Percentiles rank a stretch among this genome's conserved stretches.
Evolutionary conservation across 1,139 yeast species (phyloP).

Genomic region (Diutina ranongensis): DNA sequence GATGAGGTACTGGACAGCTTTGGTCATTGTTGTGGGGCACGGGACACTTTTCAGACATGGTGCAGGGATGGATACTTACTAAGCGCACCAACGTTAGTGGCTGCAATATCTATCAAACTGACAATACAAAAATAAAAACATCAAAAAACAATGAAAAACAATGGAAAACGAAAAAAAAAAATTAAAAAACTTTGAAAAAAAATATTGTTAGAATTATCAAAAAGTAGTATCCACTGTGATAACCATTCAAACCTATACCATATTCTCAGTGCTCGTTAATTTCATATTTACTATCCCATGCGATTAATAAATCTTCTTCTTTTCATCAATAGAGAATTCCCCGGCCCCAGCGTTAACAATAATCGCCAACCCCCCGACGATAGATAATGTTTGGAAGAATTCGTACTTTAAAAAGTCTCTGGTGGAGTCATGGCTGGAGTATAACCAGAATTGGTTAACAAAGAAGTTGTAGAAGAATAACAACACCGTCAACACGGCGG

Average conservation of each 20-base stretch:
- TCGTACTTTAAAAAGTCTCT: slow-evolving; percentile 90
- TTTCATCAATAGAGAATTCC: slow-evolving; percentile 84
- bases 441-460: slow-evolving; percentile 86
- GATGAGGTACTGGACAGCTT: not conserved
- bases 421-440: slow-evolving; percentile 56
- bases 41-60: not conserved
- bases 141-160: no score
- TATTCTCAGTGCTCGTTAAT: not conserved
- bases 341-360: slow-evolving; percentile 97
- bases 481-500: slow-evolving; percentile 63
- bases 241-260: no score
- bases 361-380: slow-evolving; percentile 85
- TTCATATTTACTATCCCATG: not conserved
- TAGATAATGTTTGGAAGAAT: slow-evolving; percentile 87
- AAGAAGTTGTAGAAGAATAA: slow-evolving; percentile 67
- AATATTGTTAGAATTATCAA: no score
- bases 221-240: no score
- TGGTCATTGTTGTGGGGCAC: not conserved
- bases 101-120: no score
- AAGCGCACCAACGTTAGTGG: no score
- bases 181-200: no score
- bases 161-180: no score
- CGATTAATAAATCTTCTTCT: slow-evolving; percentile 76
- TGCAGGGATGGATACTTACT: no score
- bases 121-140: no score